These are phyloP conservation scores for Penicillium sp. DNA, from an alignment of 2,329 filamentous ascomycete species.

Conservation along the genomic window DNA sequence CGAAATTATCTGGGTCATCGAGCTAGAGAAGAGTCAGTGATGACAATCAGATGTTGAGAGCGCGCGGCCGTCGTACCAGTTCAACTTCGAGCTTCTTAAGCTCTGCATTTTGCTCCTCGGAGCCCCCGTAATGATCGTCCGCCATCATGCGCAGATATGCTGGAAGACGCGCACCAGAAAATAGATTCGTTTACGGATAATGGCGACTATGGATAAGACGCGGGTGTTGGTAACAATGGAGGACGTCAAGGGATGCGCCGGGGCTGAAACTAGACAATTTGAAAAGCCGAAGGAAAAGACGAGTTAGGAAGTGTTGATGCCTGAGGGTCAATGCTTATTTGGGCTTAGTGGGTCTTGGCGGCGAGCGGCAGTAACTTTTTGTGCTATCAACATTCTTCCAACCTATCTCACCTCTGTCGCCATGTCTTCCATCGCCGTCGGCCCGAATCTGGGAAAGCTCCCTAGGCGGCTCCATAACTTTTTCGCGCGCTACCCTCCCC, in stretches of 20 bases:
- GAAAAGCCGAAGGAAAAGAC: slow-evolving; percentile 9
- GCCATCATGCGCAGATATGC: slow-evolving; percentile 31
- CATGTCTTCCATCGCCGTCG: slow-evolving; percentile 14
- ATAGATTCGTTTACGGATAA: slow-evolving; percentile 1
- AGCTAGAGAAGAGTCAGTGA: slow-evolving; percentile 37
- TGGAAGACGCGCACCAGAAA: slow-evolving; percentile 2
- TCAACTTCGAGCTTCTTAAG: slow-evolving; percentile 71
- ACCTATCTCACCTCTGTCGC: slow-evolving; percentile 5
- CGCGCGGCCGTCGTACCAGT: slow-evolving; percentile 51
- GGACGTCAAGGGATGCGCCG: slow-evolving; percentile 6
- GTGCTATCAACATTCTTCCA: slow-evolving; percentile 2
- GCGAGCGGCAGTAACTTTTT: slow-evolving; percentile 9
- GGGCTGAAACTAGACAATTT: slow-evolving; percentile 10
- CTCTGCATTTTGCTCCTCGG: slow-evolving; percentile 75
- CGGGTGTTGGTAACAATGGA: slow-evolving; percentile 14
- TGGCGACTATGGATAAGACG: slow-evolving; percentile 4
- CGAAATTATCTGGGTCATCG: slow-evolving; percentile 81
- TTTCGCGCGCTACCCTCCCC: slow-evolving; percentile 82
- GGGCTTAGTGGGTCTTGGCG: neutral
- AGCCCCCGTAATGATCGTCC: slow-evolving; percentile 66
- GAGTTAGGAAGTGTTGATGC: slow-evolving; percentile 6
- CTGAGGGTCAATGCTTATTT: slow-evolving; percentile 8
- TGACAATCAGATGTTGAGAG: neutral
- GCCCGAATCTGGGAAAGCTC: slow-evolving; percentile 42
- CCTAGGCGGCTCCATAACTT: slow-evolving; percentile 75